Evolutionary conservation across 805 yeast genomes (phyloP).

Genomic region (Metschnikowia cerradonensis): DNA sequence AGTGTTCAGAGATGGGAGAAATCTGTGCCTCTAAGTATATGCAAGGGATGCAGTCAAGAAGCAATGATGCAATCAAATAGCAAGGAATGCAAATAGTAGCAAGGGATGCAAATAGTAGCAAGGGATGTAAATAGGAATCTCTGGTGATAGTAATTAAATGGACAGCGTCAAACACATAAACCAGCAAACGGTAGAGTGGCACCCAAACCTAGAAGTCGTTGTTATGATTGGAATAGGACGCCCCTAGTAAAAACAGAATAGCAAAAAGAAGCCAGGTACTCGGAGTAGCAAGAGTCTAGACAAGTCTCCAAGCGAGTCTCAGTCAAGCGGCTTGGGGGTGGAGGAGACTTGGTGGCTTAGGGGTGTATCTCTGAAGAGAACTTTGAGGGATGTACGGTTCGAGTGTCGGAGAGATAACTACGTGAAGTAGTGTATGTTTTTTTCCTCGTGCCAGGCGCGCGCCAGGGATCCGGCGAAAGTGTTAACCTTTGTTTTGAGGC

Average conservation of each 20-base stretch:
- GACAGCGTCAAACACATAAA: background rate
- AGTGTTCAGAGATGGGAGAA: background rate
- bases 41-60: background rate
- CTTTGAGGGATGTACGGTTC: background rate
- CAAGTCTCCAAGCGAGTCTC: slow-evolving; percentile 1
- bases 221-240: background rate
- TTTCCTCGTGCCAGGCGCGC: slow-evolving; percentile 4
- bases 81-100: background rate
- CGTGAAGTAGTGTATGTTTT: slow-evolving; percentile 1
- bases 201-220: background rate
- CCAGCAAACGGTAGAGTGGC: background rate
- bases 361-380: slow-evolving; percentile 1
- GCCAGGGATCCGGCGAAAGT: slow-evolving; percentile 2
- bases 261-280: background rate
- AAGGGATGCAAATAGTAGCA: background rate
- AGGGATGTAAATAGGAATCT: background rate
- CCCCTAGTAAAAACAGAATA: background rate
- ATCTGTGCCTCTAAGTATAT: background rate
- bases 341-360: background rate
- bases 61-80: background rate
- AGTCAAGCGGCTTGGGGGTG: background rate
- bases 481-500: slow-evolving; percentile 3
- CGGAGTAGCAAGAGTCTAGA: slow-evolving; percentile 1
- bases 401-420: background rate
- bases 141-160: background rate